Percentiles rank a stretch among this genome's conserved stretches.
These are phyloP conservation scores for Zarea fungicola DNA, from an alignment of 2,329 filamentous ascomycete species.

Conservation along the genomic window DNA sequence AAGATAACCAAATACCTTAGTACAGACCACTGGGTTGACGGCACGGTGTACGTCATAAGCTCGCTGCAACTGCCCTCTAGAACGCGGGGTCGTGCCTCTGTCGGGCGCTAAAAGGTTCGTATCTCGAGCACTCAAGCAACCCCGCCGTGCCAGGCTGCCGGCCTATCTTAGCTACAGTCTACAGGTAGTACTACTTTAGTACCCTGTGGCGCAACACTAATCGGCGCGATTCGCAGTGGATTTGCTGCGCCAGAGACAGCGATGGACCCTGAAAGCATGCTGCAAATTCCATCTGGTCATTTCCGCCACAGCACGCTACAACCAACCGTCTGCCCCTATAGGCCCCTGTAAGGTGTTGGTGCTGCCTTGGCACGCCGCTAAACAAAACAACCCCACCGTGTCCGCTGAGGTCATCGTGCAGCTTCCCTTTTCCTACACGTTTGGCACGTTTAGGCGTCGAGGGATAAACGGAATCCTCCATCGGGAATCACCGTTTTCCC, in stretches of 20 bases:
- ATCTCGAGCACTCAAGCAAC: background rate
- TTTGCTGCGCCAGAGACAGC: background rate
- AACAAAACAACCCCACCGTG: background rate
- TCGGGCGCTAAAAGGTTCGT: background rate
- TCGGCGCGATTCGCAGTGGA: background rate
- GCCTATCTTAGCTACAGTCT: no score
- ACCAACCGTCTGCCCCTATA: no score
- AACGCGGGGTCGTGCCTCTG: background rate
- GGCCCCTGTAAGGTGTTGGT: no score
- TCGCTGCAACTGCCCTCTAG: background rate
- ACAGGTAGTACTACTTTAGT: no score
- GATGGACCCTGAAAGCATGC: background rate
- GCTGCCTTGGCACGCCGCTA: slow-evolving; percentile 2
- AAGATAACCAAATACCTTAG: no score
- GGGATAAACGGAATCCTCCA: background rate
- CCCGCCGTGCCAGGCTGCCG: no score
- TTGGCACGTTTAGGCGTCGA: background rate
- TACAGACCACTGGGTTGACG: no score
- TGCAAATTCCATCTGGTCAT: background rate
- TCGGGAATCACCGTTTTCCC: background rate
- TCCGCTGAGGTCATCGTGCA: slow-evolving; percentile 13
- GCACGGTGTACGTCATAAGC: no score
- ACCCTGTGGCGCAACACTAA: background rate
- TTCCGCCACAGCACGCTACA: slow-evolving; percentile 1
- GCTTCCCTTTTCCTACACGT: slow-evolving; percentile 2